Conservation (phyloP, 2,329 filamentous ascomycete genomes). For the Verticillium dahliae region DNA sequence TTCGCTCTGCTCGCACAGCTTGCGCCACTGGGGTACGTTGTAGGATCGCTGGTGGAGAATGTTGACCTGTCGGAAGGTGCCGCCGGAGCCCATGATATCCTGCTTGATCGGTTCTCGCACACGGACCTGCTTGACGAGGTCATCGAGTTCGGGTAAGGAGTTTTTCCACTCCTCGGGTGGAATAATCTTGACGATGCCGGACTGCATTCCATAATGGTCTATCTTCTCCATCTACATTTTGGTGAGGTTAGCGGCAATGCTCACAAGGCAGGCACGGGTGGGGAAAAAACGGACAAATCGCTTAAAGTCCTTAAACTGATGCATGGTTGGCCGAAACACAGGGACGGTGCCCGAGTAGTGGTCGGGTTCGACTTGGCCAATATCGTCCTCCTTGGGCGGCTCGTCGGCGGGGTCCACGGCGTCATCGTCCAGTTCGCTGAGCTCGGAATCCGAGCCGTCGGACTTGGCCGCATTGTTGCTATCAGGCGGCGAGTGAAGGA, state of each 20-base stretch:
- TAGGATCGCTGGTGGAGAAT: slow-evolving; percentile 94
- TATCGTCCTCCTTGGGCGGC: slow-evolving; percentile 44
- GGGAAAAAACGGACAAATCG: slow-evolving; percentile 59
- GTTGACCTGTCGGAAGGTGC: slow-evolving; percentile 94
- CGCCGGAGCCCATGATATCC: slow-evolving; percentile 93
- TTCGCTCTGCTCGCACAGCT: slow-evolving; percentile 87
- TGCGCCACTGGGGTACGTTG: slow-evolving; percentile 93
- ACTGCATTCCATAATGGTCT: slow-evolving; percentile 93
- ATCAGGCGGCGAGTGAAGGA: slow-evolving; percentile 57
- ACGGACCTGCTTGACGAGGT: slow-evolving; percentile 82
- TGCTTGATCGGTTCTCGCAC: slow-evolving; percentile 98
- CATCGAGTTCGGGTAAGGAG: slow-evolving; percentile 68
- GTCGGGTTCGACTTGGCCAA: slow-evolving; percentile 74
- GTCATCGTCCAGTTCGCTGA: slow-evolving; percentile 58
- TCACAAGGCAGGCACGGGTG: neutral
- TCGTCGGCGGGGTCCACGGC: slow-evolving; percentile 20
- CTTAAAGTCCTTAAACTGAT: slow-evolving; percentile 91
- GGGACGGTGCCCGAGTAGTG: slow-evolving; percentile 89
- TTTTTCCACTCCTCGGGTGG: slow-evolving; percentile 91
- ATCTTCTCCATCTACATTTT: slow-evolving; percentile 63
- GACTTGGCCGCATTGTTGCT: slow-evolving; percentile 55
- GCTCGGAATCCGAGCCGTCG: slow-evolving; percentile 56
- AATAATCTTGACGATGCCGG: slow-evolving; percentile 92
- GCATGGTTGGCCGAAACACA: slow-evolving; percentile 92
- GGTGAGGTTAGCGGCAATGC: neutral